These are phyloP conservation scores for Bathelium albidoporum DNA, from an alignment of 495 filamentous ascomycete genomes.

Conservation along the genomic window DNA sequence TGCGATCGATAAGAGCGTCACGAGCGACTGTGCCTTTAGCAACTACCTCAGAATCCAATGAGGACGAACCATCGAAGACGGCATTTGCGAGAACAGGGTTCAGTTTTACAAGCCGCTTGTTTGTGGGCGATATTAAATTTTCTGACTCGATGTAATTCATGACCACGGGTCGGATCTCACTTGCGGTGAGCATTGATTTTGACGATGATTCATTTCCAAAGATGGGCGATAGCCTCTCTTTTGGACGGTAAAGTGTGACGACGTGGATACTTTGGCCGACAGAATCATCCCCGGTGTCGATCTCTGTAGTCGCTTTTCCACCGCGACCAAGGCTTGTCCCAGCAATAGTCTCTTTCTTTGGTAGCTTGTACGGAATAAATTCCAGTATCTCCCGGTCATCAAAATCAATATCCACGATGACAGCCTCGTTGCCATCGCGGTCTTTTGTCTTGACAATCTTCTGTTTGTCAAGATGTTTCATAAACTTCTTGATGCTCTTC, in stretches of 20 bases:
- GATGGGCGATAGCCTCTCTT: conserved; percentile 45
- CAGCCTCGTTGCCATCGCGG: conserved; percentile 53
- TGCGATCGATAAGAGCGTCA: conserved; percentile 51
- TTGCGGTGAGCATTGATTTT: conserved; percentile 43
- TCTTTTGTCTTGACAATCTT: conserved; percentile 55
- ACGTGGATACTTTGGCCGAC: conserved; percentile 49
- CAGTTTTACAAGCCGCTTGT: conserved; percentile 55
- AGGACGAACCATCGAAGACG: conserved; percentile 41
- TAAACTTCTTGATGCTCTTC: conserved; percentile 66
- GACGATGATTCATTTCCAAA: conserved; percentile 40
- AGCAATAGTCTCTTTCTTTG: conserved; percentile 40
- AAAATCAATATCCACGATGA: conserved; percentile 60
- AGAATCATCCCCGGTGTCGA: conserved; percentile 36
- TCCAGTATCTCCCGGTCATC: conserved; percentile 41
- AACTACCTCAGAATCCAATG: conserved; percentile 46
- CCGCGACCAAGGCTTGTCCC: conserved; percentile 30
- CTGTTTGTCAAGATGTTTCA: conserved; percentile 59
- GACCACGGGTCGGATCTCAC: conserved; percentile 46
- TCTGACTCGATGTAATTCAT: conserved; percentile 41
- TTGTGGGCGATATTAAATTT: conserved; percentile 39
- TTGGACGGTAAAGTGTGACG: conserved; percentile 45
- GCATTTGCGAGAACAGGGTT: conserved; percentile 54
- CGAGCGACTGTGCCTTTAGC: conserved; percentile 51
- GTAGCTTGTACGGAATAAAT: conserved; percentile 56
- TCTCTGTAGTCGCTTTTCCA: conserved; percentile 36